These are phyloP conservation scores for Rhizophora mangle DNA, from an alignment of 345 rosid species.

Conservation along the genomic window DNA sequence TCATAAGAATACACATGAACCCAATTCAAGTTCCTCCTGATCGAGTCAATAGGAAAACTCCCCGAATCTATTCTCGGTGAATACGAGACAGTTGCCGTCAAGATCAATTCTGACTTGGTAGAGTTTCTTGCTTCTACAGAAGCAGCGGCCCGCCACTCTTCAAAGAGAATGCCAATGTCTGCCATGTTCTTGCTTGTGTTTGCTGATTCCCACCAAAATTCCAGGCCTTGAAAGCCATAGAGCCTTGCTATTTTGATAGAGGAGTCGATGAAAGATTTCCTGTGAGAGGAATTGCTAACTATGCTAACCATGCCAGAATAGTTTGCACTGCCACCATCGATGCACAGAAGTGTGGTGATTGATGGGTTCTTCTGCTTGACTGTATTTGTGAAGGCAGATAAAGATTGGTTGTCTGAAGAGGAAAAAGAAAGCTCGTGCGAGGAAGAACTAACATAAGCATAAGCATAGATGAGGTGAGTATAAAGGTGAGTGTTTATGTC, in stretches of 20 bases:
- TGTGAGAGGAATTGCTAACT: constrained; percentile 15
- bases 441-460: constrained; percentile 14
- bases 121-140: constrained; percentile 4
- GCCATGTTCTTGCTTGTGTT: constrained; percentile 1
- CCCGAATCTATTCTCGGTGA: not conserved
- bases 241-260: constrained; percentile 27
- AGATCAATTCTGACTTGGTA: constrained; percentile 1
- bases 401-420: not conserved
- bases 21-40: constrained; percentile 23
- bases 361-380: constrained; percentile 25
- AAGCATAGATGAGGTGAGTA: constrained; percentile 22
- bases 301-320: constrained; percentile 16
- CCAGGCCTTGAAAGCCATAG: constrained; percentile 31
- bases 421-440: constrained; percentile 16
- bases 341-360: constrained; percentile 23
- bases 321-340: not conserved
- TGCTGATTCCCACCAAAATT: constrained; percentile 20
- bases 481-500: constrained; percentile 15
- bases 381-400: constrained; percentile 13
- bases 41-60: constrained; percentile 21
- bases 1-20: constrained; percentile 23
- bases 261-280: constrained; percentile 29
- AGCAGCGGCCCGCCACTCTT: constrained; percentile 25
- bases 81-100: constrained; percentile 11
- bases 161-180: not conserved